A percentile compares a stretch with the other conserved stretches of the same genome.
These are phyloP conservation scores for Juncus effusus DNA, from an alignment of 176 grass and related monocot species.

Conservation along the genomic window DNA sequence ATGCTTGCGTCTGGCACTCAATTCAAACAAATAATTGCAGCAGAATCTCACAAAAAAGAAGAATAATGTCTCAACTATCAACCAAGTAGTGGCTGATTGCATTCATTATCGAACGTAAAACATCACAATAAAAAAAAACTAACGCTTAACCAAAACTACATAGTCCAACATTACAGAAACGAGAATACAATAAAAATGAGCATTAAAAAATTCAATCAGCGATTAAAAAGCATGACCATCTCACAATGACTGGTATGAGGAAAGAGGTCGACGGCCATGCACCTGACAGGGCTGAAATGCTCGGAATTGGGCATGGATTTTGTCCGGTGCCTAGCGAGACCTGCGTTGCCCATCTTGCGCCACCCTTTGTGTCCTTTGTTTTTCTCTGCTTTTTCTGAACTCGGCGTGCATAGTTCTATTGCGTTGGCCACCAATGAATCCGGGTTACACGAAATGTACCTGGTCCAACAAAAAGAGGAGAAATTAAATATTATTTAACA, in stretches of 20 bases:
- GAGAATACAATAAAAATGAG: background rate
- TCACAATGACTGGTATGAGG: slow-evolving; percentile 87
- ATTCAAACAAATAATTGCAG: too few relatives aligned
- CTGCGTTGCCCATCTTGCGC: slow-evolving; percentile 67
- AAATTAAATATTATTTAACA: background rate
- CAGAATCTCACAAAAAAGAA: too few relatives aligned
- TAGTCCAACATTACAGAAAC: slow-evolving; percentile 5
- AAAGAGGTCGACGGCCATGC: slow-evolving; percentile 91
- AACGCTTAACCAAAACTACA: background rate
- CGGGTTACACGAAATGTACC: slow-evolving; percentile 98
- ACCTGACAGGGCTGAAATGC: slow-evolving; percentile 71
- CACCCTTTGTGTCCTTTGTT: slow-evolving; percentile 71
- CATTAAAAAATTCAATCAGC: slow-evolving; percentile 27
- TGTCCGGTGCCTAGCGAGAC: slow-evolving; percentile 60
- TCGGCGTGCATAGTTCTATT: slow-evolving; percentile 90
- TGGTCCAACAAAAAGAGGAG: slow-evolving; percentile 21
- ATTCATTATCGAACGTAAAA: background rate
- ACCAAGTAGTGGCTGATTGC: too few relatives aligned
- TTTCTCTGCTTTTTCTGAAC: slow-evolving; percentile 59
- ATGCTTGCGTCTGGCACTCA: too few relatives aligned
- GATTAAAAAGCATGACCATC: slow-evolving; percentile 93
- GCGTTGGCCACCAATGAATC: slow-evolving; percentile 83
- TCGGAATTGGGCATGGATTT: slow-evolving; percentile 92
- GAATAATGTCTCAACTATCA: too few relatives aligned
- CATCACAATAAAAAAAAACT: slow-evolving; percentile 1